A percentile compares a stretch with the other conserved stretches of the same genome.
phyloP scores from a whole-genome alignment of 2,329 filamentous ascomycete genomes.

The Fusarium penzigii region DNA sequence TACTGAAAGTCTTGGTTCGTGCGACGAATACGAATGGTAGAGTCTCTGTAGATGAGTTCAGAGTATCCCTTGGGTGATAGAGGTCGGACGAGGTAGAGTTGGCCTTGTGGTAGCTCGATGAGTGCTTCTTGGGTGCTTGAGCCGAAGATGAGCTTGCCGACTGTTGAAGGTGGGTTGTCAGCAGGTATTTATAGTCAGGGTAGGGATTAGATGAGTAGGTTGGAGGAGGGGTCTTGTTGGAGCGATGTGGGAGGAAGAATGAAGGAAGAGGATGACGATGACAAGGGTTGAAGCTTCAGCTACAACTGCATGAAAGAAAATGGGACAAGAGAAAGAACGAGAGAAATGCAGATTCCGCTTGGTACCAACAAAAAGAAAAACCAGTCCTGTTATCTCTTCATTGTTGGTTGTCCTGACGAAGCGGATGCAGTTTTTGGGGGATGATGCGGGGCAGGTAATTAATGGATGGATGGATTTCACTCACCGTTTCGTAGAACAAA shows the following conservation, averaged over 20 bases:
- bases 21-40: constrained; percentile 84
- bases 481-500: constrained; percentile 42
- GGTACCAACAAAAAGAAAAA: background rate
- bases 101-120: constrained; percentile 91
- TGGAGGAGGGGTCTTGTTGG: constrained; percentile 5
- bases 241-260: background rate
- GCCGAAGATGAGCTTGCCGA: constrained; percentile 92
- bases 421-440: constrained; percentile 16
- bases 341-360: constrained; percentile 4
- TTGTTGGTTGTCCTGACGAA: constrained; percentile 9
- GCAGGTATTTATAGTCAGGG: background rate
- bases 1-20: constrained; percentile 97
- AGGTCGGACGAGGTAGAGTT: constrained; percentile 95
- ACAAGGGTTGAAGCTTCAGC: background rate
- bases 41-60: constrained; percentile 98
- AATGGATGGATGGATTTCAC: constrained; percentile 22
- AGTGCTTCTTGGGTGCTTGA: constrained; percentile 84
- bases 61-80: constrained; percentile 96
- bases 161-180: constrained; percentile 44
- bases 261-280: background rate
- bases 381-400: background rate
- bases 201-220: too few relatives aligned
- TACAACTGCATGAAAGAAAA: background rate
- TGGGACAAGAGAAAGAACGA: background rate
- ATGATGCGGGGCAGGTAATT: constrained; percentile 18